Evolutionary conservation across 2,329 filamentous ascomycete genomes (phyloP).

Genomic region (Tetracladium maxilliforme): DNA sequence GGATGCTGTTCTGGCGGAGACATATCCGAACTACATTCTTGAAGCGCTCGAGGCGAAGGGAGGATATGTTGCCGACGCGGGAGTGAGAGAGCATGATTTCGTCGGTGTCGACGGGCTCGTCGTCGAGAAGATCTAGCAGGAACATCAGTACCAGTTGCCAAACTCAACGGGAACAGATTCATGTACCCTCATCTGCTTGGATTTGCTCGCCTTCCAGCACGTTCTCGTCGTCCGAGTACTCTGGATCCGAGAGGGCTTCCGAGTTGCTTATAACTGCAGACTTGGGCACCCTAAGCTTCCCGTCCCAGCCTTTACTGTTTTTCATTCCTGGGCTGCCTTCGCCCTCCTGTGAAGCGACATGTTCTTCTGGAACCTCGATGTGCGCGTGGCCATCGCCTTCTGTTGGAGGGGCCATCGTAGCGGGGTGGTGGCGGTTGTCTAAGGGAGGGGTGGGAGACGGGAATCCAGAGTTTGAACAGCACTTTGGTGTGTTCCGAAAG

Average conservation of each 20-base stretch:
- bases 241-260: slow-evolving; percentile 70
- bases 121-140: slow-evolving; percentile 39
- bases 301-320: slow-evolving; percentile 66
- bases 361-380: too few relatives aligned
- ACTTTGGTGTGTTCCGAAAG: too few relatives aligned
- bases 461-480: too few relatives aligned
- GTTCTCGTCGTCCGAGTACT: slow-evolving; percentile 65
- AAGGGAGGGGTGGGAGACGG: too few relatives aligned
- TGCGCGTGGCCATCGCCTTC: too few relatives aligned
- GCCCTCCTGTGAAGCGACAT: slow-evolving; percentile 10
- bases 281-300: slow-evolving; percentile 63
- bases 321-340: slow-evolving; percentile 15
- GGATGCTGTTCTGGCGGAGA: slow-evolving; percentile 83
- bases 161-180: slow-evolving; percentile 2
- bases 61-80: slow-evolving; percentile 63
- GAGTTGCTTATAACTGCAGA: slow-evolving; percentile 59
- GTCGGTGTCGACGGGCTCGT: slow-evolving; percentile 44
- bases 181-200: slow-evolving; percentile 62
- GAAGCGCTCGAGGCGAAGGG: slow-evolving; percentile 75
- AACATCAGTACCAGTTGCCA: slow-evolving; percentile 4
- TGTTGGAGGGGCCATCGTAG: too few relatives aligned
- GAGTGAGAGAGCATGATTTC: slow-evolving; percentile 88
- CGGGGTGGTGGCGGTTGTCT: too few relatives aligned
- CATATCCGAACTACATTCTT: slow-evolving; percentile 62
- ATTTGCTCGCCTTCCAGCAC: slow-evolving; percentile 61